Evolutionary conservation across 352 stramenopile species (phyloP).

Genomic region (Halophytophthora batemanensis): DNA sequence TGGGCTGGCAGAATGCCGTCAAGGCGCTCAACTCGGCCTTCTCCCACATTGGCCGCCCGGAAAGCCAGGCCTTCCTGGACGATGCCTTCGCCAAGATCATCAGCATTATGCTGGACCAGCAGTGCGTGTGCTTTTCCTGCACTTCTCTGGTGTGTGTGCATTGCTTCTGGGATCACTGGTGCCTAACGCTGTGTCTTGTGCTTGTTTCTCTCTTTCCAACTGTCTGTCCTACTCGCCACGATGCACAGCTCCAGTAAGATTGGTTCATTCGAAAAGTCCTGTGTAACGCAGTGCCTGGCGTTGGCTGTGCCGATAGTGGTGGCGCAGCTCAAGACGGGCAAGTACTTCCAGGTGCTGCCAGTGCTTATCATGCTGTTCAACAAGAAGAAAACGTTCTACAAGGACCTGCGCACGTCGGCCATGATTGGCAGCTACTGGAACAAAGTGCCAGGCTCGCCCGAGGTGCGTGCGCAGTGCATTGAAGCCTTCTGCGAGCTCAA

Average conservation of each 20-base stretch:
- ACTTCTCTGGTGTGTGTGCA: background rate
- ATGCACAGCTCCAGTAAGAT: constrained; percentile 80
- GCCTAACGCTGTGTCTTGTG: constrained; percentile 1
- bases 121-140: constrained; percentile 46
- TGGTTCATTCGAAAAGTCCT: constrained; percentile 81
- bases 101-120: constrained; percentile 89
- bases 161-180: background rate
- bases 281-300: constrained; percentile 74
- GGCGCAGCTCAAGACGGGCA: constrained; percentile 67
- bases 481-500: constrained; percentile 79
- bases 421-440: constrained; percentile 91
- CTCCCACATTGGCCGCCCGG: constrained; percentile 57
- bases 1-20: constrained; percentile 88
- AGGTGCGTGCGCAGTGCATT: constrained; percentile 84
- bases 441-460: constrained; percentile 73
- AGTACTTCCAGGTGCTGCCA: constrained; percentile 57
- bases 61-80: constrained; percentile 78
- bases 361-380: constrained; percentile 84
- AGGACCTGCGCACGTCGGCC: constrained; percentile 79
- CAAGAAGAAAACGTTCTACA: constrained; percentile 91
- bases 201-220: constrained; percentile 8
- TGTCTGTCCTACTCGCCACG: too few relatives aligned
- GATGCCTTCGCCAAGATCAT: constrained; percentile 77
- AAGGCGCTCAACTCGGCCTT: constrained; percentile 80
- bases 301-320: constrained; percentile 67